Base-by-base conservation (phyloP, 176 grass and related monocot genomes). In the Chloris gayana region DNA sequence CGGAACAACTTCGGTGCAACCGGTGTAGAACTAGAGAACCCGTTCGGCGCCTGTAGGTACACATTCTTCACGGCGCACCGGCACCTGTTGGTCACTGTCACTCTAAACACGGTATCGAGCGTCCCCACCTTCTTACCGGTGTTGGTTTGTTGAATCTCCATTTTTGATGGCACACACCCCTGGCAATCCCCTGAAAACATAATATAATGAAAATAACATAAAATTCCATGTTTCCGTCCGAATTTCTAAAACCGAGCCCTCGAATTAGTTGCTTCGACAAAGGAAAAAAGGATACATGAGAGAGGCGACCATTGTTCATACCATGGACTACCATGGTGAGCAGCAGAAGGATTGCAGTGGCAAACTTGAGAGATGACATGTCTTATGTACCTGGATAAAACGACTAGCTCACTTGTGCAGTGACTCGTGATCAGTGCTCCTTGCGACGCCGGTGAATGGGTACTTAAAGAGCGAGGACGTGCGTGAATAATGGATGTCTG, bases 11-110 rank as follows among this genome's bases (percentile, higher is more conserved):
- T 79, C 0, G 63, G 63, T 46, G 53, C 45, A 22, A 68, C 64
- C 0, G 64, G 7, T 7, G 64, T 39, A 2, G 64, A 33, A 44
- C 64, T 68, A 0, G 32, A 34, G 77, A 79, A 79, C 14, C 76
- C 76, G 6, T 67, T 22, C 0, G 63, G 32, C 3, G 41, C 9
- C 9, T 10, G 22, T 8, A 79, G 63, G 31, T 37, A 37, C 22
- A 79, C 63, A 41, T 50, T 34, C 21, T 18, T 67, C 45, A 79
- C 63, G 22, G 30, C 11, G 63, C 76, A 79, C 1, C 13, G 1
- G 45, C 63, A 79, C 21, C 22, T 12, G 63, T 79, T 79, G 3
- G 63, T 79, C 6, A 79, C 45, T 0, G 63, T 68, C 44, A 79
- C 76, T 61, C 47, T 1, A n/a, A 78, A 78, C 19, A 78, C 10